These are phyloP conservation scores for Bruguiera gymnorhiza DNA, from an alignment of 345 rosid species.

Conservation along the genomic window DNA sequence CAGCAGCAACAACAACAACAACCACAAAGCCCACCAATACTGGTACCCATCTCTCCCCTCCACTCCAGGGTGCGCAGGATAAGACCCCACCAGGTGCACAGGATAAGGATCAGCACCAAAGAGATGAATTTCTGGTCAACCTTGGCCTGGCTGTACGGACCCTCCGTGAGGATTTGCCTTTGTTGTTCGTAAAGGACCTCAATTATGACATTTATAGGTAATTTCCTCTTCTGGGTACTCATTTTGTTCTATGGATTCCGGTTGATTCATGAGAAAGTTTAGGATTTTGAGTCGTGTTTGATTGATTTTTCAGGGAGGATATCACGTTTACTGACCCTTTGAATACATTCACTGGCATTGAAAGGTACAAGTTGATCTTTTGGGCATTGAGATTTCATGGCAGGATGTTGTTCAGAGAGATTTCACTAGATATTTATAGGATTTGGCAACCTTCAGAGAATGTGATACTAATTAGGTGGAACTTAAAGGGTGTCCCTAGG, in stretches of 20 bases:
- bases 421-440: slow-evolving; percentile 74
- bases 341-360: slow-evolving; percentile 80
- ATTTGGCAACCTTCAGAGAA: slow-evolving; percentile 98
- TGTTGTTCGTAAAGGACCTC: slow-evolving; percentile 66
- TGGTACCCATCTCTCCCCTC: slow-evolving; percentile 18
- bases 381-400: slow-evolving; percentile 95
- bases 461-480: slow-evolving; percentile 88
- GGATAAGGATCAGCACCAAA: slow-evolving; percentile 38
- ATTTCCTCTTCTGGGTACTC: slow-evolving; percentile 30
- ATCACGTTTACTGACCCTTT: slow-evolving; percentile 72
- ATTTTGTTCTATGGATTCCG: slow-evolving; percentile 2
- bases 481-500: slow-evolving; percentile 77
- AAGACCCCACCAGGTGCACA: slow-evolving; percentile 15
- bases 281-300: background rate
- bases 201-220: slow-evolving; percentile 87
- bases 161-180: slow-evolving; percentile 82
- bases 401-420: slow-evolving; percentile 68
- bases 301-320: slow-evolving; percentile 58
- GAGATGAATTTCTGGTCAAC: slow-evolving; percentile 69
- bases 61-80: slow-evolving; percentile 24
- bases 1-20: slow-evolving; percentile 4
- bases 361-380: slow-evolving; percentile 73
- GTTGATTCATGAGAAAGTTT: background rate
- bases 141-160: slow-evolving; percentile 82
- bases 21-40: background rate